phyloP scores from a whole-genome alignment of 345 rosid genomes.

The Geranium rotundifolium region DNA sequence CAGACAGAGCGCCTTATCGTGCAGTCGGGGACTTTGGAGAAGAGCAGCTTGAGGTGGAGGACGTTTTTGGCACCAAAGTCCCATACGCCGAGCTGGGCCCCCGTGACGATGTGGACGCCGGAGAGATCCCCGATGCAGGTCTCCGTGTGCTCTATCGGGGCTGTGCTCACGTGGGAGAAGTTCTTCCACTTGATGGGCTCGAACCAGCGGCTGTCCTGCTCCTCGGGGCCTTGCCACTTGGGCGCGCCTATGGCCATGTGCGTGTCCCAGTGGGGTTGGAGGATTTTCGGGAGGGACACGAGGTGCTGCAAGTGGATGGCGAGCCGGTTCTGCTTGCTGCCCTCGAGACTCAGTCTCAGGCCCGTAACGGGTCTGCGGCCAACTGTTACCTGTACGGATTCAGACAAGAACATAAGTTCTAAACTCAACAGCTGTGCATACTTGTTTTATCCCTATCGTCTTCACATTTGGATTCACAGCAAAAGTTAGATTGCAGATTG shows the following conservation, averaged over 20 bases:
- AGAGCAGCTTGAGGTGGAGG: constrained; percentile 78
- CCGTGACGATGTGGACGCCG: constrained; percentile 86
- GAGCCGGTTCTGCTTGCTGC: constrained; percentile 78
- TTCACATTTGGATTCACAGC: too few species aligned
- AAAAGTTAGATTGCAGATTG: too few species aligned
- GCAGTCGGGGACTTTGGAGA: constrained; percentile 91
- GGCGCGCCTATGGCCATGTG: constrained; percentile 95
- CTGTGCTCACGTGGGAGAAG: constrained; percentile 98
- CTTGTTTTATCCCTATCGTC: too few species aligned
- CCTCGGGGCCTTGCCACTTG: constrained; percentile 97
- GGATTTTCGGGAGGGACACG: constrained; percentile 86
- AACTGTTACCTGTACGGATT: constrained; percentile 62
- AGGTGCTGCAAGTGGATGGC: constrained; percentile 86
- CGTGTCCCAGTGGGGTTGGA: constrained; percentile 94
- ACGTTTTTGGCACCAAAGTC: constrained; percentile 87
- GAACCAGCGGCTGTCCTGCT: constrained; percentile 98
- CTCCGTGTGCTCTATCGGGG: constrained; percentile 73
- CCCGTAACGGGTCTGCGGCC: constrained; percentile 96
- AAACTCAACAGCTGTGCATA: too few species aligned
- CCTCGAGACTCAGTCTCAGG: constrained; percentile 75
- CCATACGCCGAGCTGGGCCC: constrained; percentile 96
- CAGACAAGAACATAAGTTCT: too few species aligned
- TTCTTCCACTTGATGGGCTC: constrained; percentile 97
- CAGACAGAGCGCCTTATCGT: constrained; percentile 91
- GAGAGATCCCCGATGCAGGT: constrained; percentile 91